These are phyloP conservation scores for Gymnopus androsaceus DNA, from an alignment of 1,284 basidiomycete species.

Conservation along the genomic window DNA sequence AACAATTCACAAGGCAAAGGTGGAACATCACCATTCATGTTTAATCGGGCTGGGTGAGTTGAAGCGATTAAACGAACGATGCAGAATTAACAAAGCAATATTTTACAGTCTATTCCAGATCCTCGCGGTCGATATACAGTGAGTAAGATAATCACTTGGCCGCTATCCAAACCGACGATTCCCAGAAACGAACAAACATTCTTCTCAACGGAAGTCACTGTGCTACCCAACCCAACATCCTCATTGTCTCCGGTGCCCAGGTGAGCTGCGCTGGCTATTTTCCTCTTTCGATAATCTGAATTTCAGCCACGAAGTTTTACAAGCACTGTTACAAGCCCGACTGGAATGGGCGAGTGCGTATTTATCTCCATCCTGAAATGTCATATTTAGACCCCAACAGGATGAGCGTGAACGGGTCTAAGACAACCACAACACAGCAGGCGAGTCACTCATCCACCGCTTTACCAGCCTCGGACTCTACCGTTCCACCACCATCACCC, in stretches of 20 bases:
- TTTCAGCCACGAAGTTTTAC: background rate
- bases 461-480: no score
- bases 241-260: background rate
- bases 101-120: constrained; percentile 9
- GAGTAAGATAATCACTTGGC: background rate
- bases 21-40: background rate
- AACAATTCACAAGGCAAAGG: background rate
- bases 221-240: constrained; percentile 1
- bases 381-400: background rate
- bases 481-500: no score
- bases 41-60: constrained; percentile 11
- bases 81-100: background rate
- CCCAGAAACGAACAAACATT: constrained; percentile 1
- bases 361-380: background rate
- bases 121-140: constrained; percentile 5
- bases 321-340: background rate
- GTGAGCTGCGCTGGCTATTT: background rate
- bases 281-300: background rate
- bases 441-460: background rate
- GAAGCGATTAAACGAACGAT: background rate
- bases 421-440: background rate
- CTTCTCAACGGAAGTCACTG: constrained; percentile 2
- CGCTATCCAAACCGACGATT: background rate
- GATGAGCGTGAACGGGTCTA: background rate
- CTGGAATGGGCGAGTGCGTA: background rate